Conservation (phyloP, 352 stramenopile species). For the Globisporangium canariense region DNA sequence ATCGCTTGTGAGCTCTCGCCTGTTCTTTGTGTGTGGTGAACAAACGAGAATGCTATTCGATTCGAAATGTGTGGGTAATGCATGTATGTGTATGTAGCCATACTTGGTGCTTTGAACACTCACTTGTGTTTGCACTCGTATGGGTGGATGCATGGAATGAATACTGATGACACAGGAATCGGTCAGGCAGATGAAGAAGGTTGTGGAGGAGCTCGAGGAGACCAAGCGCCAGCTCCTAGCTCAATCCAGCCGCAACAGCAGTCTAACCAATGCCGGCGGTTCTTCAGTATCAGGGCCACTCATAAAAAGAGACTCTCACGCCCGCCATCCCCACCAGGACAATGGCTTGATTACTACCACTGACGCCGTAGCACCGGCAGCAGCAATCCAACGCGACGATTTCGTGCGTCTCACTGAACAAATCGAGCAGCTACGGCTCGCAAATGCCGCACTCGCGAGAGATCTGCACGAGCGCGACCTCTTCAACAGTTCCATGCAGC, state of each 20-base stretch:
- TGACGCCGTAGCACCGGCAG: background rate
- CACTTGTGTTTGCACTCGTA: background rate
- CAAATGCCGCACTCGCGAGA: slow-evolving; percentile 40
- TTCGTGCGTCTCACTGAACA: slow-evolving; percentile 41
- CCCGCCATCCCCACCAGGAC: too few species aligned
- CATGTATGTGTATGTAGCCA: background rate
- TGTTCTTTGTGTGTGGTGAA: background rate
- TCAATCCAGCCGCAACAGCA: slow-evolving; percentile 6
- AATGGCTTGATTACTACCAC: too few species aligned
- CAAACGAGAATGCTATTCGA: background rate
- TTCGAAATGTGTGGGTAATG: background rate
- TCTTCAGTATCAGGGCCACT: background rate
- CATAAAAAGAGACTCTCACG: too few species aligned
- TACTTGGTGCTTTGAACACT: background rate
- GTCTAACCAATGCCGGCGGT: background rate
- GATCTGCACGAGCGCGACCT: slow-evolving; percentile 46
- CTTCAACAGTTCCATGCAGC: slow-evolving; percentile 46
- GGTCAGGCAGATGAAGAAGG: slow-evolving; percentile 46
- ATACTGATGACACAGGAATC: slow-evolving; percentile 25
- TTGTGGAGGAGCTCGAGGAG: slow-evolving; percentile 41
- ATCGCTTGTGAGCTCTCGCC: background rate
- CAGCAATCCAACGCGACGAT: slow-evolving; percentile 20
- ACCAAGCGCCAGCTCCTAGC: slow-evolving; percentile 37
- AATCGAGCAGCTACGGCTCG: slow-evolving; percentile 41
- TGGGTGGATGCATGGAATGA: background rate